These are phyloP conservation scores for Quercus glauca DNA, from an alignment of 306 rosid genomes.

Conservation along the genomic window DNA sequence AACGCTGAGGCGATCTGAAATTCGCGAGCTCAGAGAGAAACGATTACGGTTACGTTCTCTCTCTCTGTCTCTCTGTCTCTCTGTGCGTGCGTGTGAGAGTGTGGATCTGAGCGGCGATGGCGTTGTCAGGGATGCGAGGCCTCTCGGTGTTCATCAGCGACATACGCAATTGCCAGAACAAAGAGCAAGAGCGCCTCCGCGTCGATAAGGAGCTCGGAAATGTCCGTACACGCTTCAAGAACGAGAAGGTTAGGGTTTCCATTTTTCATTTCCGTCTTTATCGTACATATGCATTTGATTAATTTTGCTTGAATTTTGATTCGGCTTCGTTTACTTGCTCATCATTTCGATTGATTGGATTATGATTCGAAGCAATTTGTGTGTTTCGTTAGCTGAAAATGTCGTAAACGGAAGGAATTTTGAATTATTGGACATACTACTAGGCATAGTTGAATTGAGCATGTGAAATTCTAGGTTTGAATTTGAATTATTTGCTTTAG, in stretches of 20 bases:
- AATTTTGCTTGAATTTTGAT: background rate
- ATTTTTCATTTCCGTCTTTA: background rate
- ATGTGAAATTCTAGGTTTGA: background rate
- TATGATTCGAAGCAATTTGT: background rate
- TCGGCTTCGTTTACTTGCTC: background rate
- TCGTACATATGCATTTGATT: background rate
- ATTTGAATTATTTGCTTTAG: background rate
- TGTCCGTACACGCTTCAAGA: slow-evolving; percentile 94
- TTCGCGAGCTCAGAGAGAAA: too few species aligned
- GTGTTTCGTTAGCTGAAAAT: background rate
- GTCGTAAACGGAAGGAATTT: background rate
- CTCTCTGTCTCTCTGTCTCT: background rate
- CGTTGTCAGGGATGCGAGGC: slow-evolving; percentile 98
- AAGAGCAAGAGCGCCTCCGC: slow-evolving; percentile 94
- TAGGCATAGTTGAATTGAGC: background rate
- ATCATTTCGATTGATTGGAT: background rate
- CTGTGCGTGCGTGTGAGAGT: background rate
- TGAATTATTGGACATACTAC: background rate
- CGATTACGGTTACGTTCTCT: background rate
- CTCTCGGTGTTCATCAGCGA: slow-evolving; percentile 98
- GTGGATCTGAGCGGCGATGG: slow-evolving; percentile 81
- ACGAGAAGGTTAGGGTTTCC: slow-evolving; percentile 82
- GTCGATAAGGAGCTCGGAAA: slow-evolving; percentile 99
- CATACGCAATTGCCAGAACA: slow-evolving; percentile 93
- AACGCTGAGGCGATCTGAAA: background rate